Conservation (phyloP, 2,329 filamentous ascomycete genomes). For the Thermomyces lanuginosus region DNA sequence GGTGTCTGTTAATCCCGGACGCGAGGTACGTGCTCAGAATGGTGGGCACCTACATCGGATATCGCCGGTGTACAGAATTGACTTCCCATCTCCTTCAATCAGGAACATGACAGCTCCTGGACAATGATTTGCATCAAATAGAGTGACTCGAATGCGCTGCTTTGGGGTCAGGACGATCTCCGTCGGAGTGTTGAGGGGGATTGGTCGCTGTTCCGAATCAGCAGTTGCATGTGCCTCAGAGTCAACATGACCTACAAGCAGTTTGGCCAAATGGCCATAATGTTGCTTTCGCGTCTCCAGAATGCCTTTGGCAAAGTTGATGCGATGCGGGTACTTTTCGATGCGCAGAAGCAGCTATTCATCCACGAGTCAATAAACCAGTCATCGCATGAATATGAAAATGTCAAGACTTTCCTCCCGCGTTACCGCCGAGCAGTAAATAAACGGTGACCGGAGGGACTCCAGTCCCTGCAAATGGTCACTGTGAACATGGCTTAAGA, state of each 20-base stretch:
- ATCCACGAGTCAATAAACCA: constrained; percentile 3
- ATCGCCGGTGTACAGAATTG: constrained; percentile 78
- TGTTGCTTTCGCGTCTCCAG: constrained; percentile 57
- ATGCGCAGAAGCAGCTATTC: constrained; percentile 53
- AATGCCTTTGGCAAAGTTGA: constrained; percentile 66
- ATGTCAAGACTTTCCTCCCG: constrained; percentile 36
- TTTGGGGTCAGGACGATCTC: constrained; percentile 55
- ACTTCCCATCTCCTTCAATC: constrained; percentile 55
- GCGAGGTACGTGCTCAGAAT: background rate
- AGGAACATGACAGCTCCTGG: constrained; percentile 84
- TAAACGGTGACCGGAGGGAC: constrained; percentile 57
- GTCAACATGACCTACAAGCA: constrained; percentile 36
- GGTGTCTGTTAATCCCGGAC: constrained; percentile 4
- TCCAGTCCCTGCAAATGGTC: constrained; percentile 77
- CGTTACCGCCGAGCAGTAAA: constrained; percentile 80
- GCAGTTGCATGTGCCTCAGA: constrained; percentile 3
- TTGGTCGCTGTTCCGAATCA: constrained; percentile 42
- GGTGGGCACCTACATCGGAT: constrained; percentile 47
- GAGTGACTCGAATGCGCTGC: constrained; percentile 57
- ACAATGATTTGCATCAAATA: constrained; percentile 87
- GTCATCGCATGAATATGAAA: background rate
- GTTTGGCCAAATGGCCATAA: constrained; percentile 56
- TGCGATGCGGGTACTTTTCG: constrained; percentile 60
- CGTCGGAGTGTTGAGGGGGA: constrained; percentile 69
- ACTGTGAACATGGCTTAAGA: constrained; percentile 83